Base-by-base conservation (phyloP, 805 yeast genomes). In the Ogataea naganishii region DNA sequence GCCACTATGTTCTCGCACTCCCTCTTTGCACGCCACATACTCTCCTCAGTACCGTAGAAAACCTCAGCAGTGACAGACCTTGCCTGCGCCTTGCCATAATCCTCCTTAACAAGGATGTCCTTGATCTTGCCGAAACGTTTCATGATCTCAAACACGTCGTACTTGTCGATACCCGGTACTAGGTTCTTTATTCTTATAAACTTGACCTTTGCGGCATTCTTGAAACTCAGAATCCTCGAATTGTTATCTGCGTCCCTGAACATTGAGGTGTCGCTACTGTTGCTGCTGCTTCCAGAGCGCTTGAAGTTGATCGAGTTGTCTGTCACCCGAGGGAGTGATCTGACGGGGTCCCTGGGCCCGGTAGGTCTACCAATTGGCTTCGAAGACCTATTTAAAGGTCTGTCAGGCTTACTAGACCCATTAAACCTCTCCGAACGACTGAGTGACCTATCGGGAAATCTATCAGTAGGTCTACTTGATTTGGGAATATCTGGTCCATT, bases 1-100 rank as follows among this genome's bases (percentile, higher is more conserved):
- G 73, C 72, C n/a, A 52, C 35, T 2, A 64, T 66, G 6, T 63
- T 61, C 35, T 71, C 49, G 20, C 69, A 51, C 22, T 46, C 36
- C 13, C 38, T 36, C 12, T 46, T 44, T 0, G 64, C 64, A 3
- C 30, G 34, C 9, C 46, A 41, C 17, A 69, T 43, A 10, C 40
- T 41, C 1, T 41, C 39, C 2, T 56, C 49, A 18, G 54, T 43
- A 2, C 33, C 33, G 33, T 61, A 49, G 33, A 46, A 42, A 4
- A 63, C 51, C 29, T 60, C 60, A 2, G 66, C 67, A 5, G 50
- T 49, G 6, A 61, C 42, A 0, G 65, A 58, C 3, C 66, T 39
- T 36, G 4, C 50, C 39, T 26, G 36, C 37, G 24, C 48, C 32
- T 33, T 42, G 20, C 10, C 41, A 35, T 11, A 39, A 41, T 16